These are phyloP conservation scores for Xylariaceae sp. DNA, from an alignment of 2,329 filamentous ascomycete genomes.

Conservation along the genomic window DNA sequence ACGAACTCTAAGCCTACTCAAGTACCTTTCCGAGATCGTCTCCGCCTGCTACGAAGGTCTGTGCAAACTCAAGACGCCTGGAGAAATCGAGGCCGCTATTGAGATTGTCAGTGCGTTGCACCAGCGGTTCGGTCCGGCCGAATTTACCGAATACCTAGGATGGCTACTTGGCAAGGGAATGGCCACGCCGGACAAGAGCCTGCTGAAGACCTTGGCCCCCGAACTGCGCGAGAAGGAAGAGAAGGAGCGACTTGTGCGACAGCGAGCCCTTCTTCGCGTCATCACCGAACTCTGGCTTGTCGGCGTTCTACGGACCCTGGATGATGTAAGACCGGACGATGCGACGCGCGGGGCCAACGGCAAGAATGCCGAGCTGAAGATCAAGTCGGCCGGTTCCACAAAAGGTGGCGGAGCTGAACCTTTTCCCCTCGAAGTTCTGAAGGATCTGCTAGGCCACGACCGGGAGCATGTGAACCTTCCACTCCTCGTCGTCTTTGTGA, in stretches of 20 bases:
- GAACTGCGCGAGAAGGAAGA: constrained; percentile 94
- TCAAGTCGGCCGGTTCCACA: constrained; percentile 55
- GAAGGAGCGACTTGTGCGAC: constrained; percentile 85
- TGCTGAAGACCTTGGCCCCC: constrained; percentile 73
- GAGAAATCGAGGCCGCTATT: constrained; percentile 88
- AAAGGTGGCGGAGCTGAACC: constrained; percentile 77
- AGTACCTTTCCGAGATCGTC: constrained; percentile 96
- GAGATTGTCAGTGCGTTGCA: constrained; percentile 95
- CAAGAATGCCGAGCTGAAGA: constrained; percentile 65
- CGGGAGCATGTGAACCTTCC: constrained; percentile 90
- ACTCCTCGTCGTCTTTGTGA: constrained; percentile 91
- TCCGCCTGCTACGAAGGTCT: constrained; percentile 94
- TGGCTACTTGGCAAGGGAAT: constrained; percentile 92
- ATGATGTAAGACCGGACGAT: constrained; percentile 67
- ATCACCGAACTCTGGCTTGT: constrained; percentile 97
- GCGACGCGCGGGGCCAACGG: constrained; percentile 62
- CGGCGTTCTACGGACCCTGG: constrained; percentile 79
- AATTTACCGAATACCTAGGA: constrained; percentile 89
- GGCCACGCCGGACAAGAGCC: constrained; percentile 84
- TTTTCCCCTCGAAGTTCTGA: constrained; percentile 95
- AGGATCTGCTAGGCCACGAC: constrained; percentile 92
- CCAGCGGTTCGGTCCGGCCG: constrained; percentile 86
- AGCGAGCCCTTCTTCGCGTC: constrained; percentile 83
- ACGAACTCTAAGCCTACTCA: constrained; percentile 85
- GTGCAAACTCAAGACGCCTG: constrained; percentile 85